Conservation (phyloP, 2,329 filamentous ascomycete genomes). For the Zymoseptoria pseudotritici region DNA sequence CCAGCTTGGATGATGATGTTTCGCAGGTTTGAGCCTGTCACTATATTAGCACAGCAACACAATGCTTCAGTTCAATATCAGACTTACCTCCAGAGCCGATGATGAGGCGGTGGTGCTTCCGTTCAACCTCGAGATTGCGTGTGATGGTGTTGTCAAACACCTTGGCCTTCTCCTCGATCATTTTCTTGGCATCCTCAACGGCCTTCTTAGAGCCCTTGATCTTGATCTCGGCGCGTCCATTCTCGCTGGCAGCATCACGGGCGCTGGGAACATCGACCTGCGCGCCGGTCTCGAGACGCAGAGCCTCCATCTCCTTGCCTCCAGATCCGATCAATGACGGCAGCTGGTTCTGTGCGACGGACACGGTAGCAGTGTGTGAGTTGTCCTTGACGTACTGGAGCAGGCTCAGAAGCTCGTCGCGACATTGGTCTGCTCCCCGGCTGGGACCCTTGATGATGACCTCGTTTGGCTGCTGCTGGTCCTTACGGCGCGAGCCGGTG, state of each 20-base stretch:
- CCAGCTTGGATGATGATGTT: slow-evolving; percentile 82
- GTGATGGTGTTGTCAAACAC: slow-evolving; percentile 86
- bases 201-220: slow-evolving; percentile 88
- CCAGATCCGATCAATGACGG: slow-evolving; percentile 90
- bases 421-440: slow-evolving; percentile 84
- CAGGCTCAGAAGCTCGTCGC: slow-evolving; percentile 82
- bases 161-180: slow-evolving; percentile 76
- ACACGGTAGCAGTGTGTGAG: slow-evolving; percentile 69
- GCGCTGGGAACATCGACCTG: slow-evolving; percentile 86
- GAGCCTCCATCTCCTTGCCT: slow-evolving; percentile 81
- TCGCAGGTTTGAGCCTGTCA: slow-evolving; percentile 71
- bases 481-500: slow-evolving; percentile 55
- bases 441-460: slow-evolving; percentile 86
- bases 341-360: slow-evolving; percentile 83
- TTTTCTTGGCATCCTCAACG: slow-evolving; percentile 84
- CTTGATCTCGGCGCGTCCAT: slow-evolving; percentile 71
- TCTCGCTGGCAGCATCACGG: slow-evolving; percentile 58
- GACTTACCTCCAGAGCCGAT: slow-evolving; percentile 81
- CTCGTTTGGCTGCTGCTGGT: slow-evolving; percentile 74
- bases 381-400: slow-evolving; percentile 87
- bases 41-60: slow-evolving; percentile 32
- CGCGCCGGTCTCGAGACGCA: slow-evolving; percentile 76
- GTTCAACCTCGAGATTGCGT: slow-evolving; percentile 80
- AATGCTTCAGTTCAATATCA: neutral
- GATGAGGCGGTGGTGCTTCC: slow-evolving; percentile 82